Evolutionary conservation across 2,329 filamentous ascomycete species (phyloP).

Genomic region (Colletotrichum sp.): DNA sequence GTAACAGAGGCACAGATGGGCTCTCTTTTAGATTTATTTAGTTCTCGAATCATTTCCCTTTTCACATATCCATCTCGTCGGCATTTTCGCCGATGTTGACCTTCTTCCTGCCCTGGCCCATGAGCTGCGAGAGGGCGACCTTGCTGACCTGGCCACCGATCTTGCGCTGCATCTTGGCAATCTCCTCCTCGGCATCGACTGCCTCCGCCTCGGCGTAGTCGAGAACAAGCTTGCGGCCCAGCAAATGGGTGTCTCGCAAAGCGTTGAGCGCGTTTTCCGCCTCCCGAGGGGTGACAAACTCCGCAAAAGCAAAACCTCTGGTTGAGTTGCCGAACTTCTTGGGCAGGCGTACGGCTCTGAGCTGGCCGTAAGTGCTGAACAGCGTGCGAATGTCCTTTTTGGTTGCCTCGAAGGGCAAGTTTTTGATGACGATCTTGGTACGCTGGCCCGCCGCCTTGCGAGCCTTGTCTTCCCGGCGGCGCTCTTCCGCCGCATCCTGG

Average conservation of each 20-base stretch:
- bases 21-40: background rate
- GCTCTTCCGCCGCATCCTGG: constrained; percentile 85
- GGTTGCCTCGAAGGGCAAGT: constrained; percentile 92
- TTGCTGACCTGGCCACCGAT: constrained; percentile 89
- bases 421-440: constrained; percentile 98
- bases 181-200: constrained; percentile 92
- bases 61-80: constrained; percentile 45
- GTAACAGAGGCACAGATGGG: background rate
- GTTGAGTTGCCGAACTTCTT: constrained; percentile 91
- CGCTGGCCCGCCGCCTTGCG: constrained; percentile 79
- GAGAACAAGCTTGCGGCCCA: constrained; percentile 87
- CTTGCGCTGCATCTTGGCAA: constrained; percentile 97
- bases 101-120: constrained; percentile 81
- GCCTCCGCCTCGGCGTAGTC: constrained; percentile 91
- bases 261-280: constrained; percentile 90
- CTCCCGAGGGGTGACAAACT: constrained; percentile 91
- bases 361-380: constrained; percentile 88
- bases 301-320: constrained; percentile 95
- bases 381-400: constrained; percentile 91
- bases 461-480: constrained; percentile 79
- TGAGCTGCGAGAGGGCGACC: constrained; percentile 88
- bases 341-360: constrained; percentile 90
- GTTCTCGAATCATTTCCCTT: background rate
- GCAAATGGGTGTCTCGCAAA: constrained; percentile 88
- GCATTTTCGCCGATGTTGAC: constrained; percentile 80